These are phyloP conservation scores for Ogataea philodendri DNA, from an alignment of 805 yeast species.

Conservation along the genomic window DNA sequence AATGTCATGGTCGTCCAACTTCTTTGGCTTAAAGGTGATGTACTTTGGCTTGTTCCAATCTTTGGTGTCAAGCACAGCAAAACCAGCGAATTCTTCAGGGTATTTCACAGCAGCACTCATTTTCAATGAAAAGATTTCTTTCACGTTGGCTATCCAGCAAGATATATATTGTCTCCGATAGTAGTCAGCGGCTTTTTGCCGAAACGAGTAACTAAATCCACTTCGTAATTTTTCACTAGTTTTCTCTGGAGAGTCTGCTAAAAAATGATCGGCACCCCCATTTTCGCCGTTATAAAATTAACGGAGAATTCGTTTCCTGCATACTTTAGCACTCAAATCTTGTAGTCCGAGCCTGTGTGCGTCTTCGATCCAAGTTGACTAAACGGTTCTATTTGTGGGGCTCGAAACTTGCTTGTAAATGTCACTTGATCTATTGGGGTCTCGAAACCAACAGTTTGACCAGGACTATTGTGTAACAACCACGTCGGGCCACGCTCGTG, in stretches of 20 bases:
- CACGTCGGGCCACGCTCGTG: too few relatives aligned
- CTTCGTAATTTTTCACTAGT: neutral
- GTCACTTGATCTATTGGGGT: too few relatives aligned
- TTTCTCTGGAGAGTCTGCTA: neutral
- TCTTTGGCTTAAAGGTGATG: conserved; percentile 48
- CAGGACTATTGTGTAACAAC: too few relatives aligned
- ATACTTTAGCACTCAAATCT: too few relatives aligned
- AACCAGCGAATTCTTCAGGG: conserved; percentile 62
- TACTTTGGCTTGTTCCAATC: conserved; percentile 58
- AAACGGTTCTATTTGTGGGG: too few relatives aligned
- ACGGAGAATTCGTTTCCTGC: too few relatives aligned
- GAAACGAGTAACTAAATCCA: conserved; percentile 3
- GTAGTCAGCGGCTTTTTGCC: conserved; percentile 2
- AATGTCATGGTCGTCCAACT: conserved; percentile 44
- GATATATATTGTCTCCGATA: conserved; percentile 1
- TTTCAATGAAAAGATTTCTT: conserved; percentile 1
- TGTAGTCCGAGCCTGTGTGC: too few relatives aligned
- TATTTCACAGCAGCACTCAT: conserved; percentile 32
- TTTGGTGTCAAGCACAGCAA: conserved; percentile 44
- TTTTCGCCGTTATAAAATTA: too few relatives aligned
- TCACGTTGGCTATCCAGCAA: neutral
- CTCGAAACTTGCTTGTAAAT: too few relatives aligned
- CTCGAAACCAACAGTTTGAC: too few relatives aligned
- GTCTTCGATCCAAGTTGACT: too few relatives aligned
- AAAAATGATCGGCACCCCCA: too few relatives aligned